A percentile compares a stretch with the other conserved stretches of the same genome.
Conservation (phyloP, 2,329 filamentous ascomycete species). For the Aureobasidium sp. region DNA sequence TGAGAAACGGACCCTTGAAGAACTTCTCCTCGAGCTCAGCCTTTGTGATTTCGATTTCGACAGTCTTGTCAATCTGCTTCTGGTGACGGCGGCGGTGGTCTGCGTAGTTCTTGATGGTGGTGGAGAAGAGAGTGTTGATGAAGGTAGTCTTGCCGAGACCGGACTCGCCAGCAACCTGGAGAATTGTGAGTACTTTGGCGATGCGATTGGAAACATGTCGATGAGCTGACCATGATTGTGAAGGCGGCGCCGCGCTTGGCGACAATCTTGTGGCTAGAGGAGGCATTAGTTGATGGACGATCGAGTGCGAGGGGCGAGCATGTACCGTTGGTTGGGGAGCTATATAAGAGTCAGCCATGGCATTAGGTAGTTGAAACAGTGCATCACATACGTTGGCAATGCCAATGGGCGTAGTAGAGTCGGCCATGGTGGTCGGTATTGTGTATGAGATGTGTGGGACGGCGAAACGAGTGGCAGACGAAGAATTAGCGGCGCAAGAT, state of each 20-base stretch:
- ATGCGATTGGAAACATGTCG: background rate
- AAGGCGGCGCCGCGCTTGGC: slow-evolving; percentile 89
- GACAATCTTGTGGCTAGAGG: slow-evolving; percentile 58
- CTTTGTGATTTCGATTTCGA: slow-evolving; percentile 99
- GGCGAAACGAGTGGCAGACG: background rate
- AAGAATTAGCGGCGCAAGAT: background rate
- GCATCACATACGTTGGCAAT: slow-evolving; percentile 58
- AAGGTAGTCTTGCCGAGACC: slow-evolving; percentile 99
- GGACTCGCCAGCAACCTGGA: slow-evolving; percentile 92
- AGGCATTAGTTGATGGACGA: slow-evolving; percentile 24
- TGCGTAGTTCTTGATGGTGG: slow-evolving; percentile 99
- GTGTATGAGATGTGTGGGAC: background rate
- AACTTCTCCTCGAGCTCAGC: slow-evolving; percentile 99
- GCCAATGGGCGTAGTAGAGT: slow-evolving; percentile 60
- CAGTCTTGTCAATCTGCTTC: slow-evolving; percentile 99
- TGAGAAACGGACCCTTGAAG: slow-evolving; percentile 75
- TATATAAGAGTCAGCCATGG: slow-evolving; percentile 33
- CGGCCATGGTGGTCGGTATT: slow-evolving; percentile 44
- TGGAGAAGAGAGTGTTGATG: slow-evolving; percentile 99
- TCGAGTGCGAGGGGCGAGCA: slow-evolving; percentile 20
- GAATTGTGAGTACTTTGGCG: slow-evolving; percentile 21
- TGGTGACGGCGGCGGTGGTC: slow-evolving; percentile 98
- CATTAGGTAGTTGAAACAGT: background rate
- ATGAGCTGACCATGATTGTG: slow-evolving; percentile 81
- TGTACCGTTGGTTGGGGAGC: slow-evolving; percentile 62